Evolutionary conservation across 441 rosid genomes (phyloP), one percentile per base, ranked within the genome.

Genomic region (Croton laevigatus): DNA sequence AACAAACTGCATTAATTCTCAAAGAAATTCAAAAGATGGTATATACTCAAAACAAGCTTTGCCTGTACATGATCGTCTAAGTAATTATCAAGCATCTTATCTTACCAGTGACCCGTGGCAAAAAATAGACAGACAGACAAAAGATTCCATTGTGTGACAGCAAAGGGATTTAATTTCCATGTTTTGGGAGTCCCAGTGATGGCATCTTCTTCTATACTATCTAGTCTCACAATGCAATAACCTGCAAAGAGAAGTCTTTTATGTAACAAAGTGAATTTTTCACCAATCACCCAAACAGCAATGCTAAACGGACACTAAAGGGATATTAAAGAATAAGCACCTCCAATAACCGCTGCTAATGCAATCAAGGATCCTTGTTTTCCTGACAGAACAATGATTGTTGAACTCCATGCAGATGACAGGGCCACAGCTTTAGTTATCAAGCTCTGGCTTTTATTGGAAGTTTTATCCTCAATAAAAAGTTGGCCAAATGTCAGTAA

Each of bases 101-200:
- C 84, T 83, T 82, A 88, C 96, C 97, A 95, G 81, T 95, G 99
- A 73, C 98, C 99, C 37, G 97, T 86, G 78, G 91, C 86, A 67
- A 88, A 91, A 80, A 88, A 89, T 78, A 95, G 81, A 80, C 95
- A 89, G 22, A 88, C 80, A 7, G 97, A 89, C 49, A 91, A 88
- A 40, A 93, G 93, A 75, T 80, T 86, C 99, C 99, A 93, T 66
- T 93, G 96, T 20, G 81, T 76, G 68, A 91, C 85, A 51, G 91
- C 81, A 32, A 91, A 85, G 72, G 94, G 89, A 80, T 84, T 78
- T 63, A 84, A 73, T 74, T 51, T 62, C 36, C 68, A 75, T n/a
- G 51, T 69, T 76, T 78, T 75, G 62, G 70, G 45, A 61, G 61
- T 55, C 48, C 78, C 81, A 45, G 59, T 58, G 36, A 36, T 45